Base-by-base conservation (phyloP, 1,284 basidiomycete species). In the Schizophyllum commune region DNA sequence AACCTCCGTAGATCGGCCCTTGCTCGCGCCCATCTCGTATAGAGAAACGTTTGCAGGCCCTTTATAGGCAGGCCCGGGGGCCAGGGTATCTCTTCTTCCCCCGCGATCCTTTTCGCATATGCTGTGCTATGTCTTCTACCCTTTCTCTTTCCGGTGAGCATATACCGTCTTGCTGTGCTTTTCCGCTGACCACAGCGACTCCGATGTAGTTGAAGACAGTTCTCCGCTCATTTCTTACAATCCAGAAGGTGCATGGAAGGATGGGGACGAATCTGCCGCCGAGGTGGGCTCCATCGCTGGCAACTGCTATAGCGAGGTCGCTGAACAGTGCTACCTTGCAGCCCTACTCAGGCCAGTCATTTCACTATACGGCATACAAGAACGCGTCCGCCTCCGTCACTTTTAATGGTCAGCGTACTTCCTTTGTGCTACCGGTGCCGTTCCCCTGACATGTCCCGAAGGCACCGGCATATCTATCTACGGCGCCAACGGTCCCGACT, bases 391-490 rank as follows among this genome's bases (percentile, higher is more conserved):
- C 77, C 47, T 77, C 76, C 3, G 70, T 80, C 33, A 65, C 68
- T 11, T 80, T 81, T 64, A 74, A 74, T 65, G 79, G 79, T 77
- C n/a, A n/a, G 59, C 17, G 64, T 57, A 32, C 7, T 2, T 33
- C 9, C 56, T 52, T 61, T 60, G 47, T 57, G 56, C 56, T 56
- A 47, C 58, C 59, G 56, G 58, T 61, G 56, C 57, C 19, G n/a
- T 58, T 15, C 21, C 52, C 53, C 33, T 62, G 39, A 27, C 4
- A 20, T 58, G 71, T 60, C 65, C 64, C 59, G 67, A 64, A 75
- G 82, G 83, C 20, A 84, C 82, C 62, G 83, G 81, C 4, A 74
- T 83, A 58, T 77, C 77, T 68, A 67, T 84, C 58, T 80, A 76
- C 65, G 83, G 83, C 34, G 79, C 77, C 15, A 72, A 70, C 51